Base-by-base conservation (phyloP, 768 basidiomycete species). In the Cubamyces lactineus region DNA sequence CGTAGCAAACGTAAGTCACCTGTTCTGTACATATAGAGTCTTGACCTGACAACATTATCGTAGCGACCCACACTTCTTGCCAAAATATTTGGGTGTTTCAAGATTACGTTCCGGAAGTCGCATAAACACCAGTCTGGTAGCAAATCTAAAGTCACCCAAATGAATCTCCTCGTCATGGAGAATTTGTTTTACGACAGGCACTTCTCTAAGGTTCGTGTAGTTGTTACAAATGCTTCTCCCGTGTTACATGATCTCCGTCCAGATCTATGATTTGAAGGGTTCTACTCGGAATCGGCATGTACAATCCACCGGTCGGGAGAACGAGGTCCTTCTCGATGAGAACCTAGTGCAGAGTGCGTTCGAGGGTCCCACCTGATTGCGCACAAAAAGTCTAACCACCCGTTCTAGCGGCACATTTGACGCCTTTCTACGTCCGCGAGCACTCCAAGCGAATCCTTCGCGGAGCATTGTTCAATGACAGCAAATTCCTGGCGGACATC, bases 161-260 rank as follows among this genome's bases (percentile, higher is more conserved):
- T 98, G 92, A 97, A 97, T 69, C 79, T 99, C 21, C 78, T 98
- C 40, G 92, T 99, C 51, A 98, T 98, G 96, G 97, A 99, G 76
- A 99, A 96, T 69, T 78, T 96, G 11, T 97, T 98, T 72, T 96
- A 97, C 73, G 92, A 96, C 65, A 84, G 92, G 57, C 85, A 89
- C 12, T 96, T 98, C 69, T 87, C 89, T 3, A 93, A 90, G 82
- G 94, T 92, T 30, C n/a, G 63, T 56, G 7, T 1, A 39, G 5
- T n/a, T 6, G 4, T 24, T 11, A 17, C 17, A 1, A 9, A 3
- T 47, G 42, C 30, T 30, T 45, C 21, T 53, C 34, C 47, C 59
- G 65, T 46, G 67, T 34, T 46, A 24, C 16, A 8, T 49, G 40
- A 26, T 39, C 21, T 57, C 24, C n/a, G 38, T 47, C 16, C 63